Evolutionary conservation across 441 rosid genomes (phyloP).

Genomic region (Syzygium malaccense): DNA sequence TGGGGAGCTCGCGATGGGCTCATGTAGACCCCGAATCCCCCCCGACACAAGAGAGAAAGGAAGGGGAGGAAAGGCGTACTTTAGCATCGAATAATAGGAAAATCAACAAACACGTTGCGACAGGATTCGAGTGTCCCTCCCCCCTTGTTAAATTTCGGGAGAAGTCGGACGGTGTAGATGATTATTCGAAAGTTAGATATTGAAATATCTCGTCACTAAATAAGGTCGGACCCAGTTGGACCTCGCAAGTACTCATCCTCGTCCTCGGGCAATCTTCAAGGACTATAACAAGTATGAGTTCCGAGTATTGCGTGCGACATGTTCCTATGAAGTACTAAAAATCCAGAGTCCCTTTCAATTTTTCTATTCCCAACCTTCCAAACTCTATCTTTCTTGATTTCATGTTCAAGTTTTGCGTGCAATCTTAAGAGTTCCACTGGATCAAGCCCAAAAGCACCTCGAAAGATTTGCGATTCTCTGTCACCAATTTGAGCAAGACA

Average conservation of each 20-base stretch:
- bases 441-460: background rate
- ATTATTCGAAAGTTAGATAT: background rate
- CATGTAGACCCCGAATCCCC: background rate
- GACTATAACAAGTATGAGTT: background rate
- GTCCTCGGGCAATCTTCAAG: background rate
- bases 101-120: background rate
- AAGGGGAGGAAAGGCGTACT: background rate
- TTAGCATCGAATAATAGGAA: background rate
- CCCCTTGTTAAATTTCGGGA: background rate
- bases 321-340: background rate
- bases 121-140: background rate
- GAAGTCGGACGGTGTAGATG: background rate
- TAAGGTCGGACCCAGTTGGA: rapidly evolving
- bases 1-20: background rate
- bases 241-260: background rate
- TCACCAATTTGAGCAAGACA: background rate
- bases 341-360: background rate
- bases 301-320: background rate
- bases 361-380: background rate
- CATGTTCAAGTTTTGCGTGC: background rate
- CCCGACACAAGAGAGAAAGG: background rate
- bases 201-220: background rate
- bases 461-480: background rate
- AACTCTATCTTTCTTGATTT: background rate
- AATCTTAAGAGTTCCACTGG: background rate